Base-by-base conservation (phyloP, 2,329 filamentous ascomycete genomes). In the Ascosphaera apis region DNA sequence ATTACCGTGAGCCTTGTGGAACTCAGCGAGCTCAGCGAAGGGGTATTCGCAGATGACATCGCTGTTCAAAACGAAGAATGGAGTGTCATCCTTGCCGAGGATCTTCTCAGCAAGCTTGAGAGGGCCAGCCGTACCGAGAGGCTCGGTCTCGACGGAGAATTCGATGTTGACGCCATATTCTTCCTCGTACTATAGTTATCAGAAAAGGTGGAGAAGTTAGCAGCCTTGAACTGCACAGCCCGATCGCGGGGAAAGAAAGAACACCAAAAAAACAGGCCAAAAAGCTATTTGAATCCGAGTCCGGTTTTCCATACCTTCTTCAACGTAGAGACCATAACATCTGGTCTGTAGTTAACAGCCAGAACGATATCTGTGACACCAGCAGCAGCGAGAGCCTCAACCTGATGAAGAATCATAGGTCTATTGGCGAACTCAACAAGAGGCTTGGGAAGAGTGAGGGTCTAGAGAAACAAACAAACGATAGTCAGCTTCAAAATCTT, bases 31-130 rank as follows among this genome's bases (percentile, higher is more conserved):
- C 48, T 91, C 68, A 55, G 80, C 66, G 66, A 98, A 93, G 38
- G 86, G 88, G 58, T 86, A 95, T 48, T 95, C 84, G 71, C 86
- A 98, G 56, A 91, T 95, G 52, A 98, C 76, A 53, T 98, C 86
- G 37, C 83, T 91, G 69, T 98, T 98, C 48, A 98, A 75, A 37
- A 98, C 88, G 59, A 98, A 95, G 66, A 95, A 95, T 37, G 88
- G 88, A 16, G 71, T 66, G 56, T 93, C 80, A 54, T 93, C 84
- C 64, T 95, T 95, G 54, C 70, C 78, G 37, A 98, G 70, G 48
- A 86, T 83, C 53, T 76, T 71, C 62, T 93, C 86, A 40, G 86
- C 86, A 43, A 98, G 73, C 66, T 95, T 98, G 47, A 98, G 66
- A 42, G 86, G 88, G 38, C 86, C 86, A 44, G 86, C 86, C 39